Evolutionary conservation across 768 basidiomycete genomes (phyloP).

Genomic region (Tephrocybe sp.): DNA sequence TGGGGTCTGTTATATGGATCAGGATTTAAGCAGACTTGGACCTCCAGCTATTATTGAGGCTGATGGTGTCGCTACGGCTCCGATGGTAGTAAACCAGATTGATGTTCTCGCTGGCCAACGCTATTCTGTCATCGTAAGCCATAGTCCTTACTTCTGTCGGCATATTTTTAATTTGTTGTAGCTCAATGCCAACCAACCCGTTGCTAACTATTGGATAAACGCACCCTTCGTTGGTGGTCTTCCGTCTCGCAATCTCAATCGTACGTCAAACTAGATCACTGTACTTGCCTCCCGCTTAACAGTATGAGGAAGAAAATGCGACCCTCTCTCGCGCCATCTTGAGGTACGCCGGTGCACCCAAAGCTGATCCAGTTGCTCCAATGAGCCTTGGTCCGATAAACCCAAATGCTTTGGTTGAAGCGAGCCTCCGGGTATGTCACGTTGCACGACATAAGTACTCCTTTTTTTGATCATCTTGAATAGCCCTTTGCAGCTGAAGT

Average conservation of each 20-base stretch:
- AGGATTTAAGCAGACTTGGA: neutral
- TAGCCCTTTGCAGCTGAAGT: constrained; percentile 7
- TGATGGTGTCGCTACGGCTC: constrained; percentile 30
- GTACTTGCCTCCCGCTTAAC: neutral
- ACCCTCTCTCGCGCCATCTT: constrained; percentile 33
- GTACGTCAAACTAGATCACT: constrained; percentile 9
- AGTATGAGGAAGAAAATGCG: constrained; percentile 24
- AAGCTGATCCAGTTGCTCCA: constrained; percentile 26
- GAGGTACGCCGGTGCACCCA: constrained; percentile 32
- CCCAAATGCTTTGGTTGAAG: constrained; percentile 28
- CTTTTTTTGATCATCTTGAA: neutral
- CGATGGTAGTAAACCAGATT: constrained; percentile 31
- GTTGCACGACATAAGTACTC: too few species aligned
- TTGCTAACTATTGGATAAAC: constrained; percentile 43
- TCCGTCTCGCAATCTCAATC: constrained; percentile 22
- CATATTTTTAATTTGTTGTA: neutral
- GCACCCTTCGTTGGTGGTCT: constrained; percentile 25
- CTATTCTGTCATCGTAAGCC: constrained; percentile 34
- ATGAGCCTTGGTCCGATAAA: constrained; percentile 20
- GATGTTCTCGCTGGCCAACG: constrained; percentile 44
- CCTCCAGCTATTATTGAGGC: constrained; percentile 30
- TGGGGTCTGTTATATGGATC: neutral
- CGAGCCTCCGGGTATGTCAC: constrained; percentile 10
- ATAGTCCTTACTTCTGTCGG: neutral
- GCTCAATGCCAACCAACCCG: constrained; percentile 35